Evolutionary conservation across 1,284 basidiomycete genomes (phyloP), one percentile per base, ranked within the genome.

Genomic region (Volvariella surrecta): DNA sequence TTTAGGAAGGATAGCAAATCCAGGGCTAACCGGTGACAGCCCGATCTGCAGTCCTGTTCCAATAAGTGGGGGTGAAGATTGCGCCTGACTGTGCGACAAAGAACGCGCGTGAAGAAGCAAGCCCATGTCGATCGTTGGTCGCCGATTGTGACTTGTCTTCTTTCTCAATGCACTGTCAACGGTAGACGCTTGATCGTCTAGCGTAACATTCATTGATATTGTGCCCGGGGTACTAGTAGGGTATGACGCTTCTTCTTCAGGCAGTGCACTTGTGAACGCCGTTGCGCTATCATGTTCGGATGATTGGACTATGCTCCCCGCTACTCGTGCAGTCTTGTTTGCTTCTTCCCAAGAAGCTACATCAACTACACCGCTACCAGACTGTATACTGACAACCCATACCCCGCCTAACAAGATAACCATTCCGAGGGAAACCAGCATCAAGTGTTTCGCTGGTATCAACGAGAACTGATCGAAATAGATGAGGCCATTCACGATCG

Each of bases 401-500:
- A 98, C 93, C 2, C 93, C 94, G 1, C 77, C 73, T 6, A 98
- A 75, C 1, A 98, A 74, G 3, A 94, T 61, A 8, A 75, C 64
- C 21, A 92, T 92, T 1, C 94, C 94, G 1, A 92, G 51, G 1
- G 74, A 70, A 40, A 98, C 89, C 19, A 95, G 73, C 3, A 67
- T 58, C 20, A 95, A 71, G 57, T 93, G 79, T 28, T 79, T 60
- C 1, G 74, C 67, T 0, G 79, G 68, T 34, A 98, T 79, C 16
- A 82, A 68, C 11, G 79, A 75, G 54, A 94, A 77, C 58, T 98
- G 91, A 61, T 95, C 74, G 60, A 91, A 98, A 61, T 95, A 98
- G 40, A 96, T 79, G 31, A 96, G 74, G 1, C 88, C 86, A 50
- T 85, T 84, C 37, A 92, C 73, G 57, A 95, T 94, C 10, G 89